phyloP scores from a whole-genome alignment of 225 moss, liverwort and hornwort species.

The Neckera pumila region DNA sequence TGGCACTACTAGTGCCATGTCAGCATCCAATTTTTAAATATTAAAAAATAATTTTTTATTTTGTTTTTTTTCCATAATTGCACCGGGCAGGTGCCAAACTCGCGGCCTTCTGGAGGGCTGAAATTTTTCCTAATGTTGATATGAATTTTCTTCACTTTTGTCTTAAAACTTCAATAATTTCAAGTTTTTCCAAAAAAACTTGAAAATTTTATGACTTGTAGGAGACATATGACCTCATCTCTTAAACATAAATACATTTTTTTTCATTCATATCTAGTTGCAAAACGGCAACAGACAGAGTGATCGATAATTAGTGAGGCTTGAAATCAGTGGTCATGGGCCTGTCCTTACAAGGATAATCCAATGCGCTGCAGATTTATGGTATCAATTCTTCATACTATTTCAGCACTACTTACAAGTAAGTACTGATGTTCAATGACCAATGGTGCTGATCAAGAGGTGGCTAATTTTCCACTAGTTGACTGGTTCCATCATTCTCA shows the following conservation, averaged over 20 bases:
- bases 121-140: no score
- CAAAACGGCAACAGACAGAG: neutral
- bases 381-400: neutral
- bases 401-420: no score
- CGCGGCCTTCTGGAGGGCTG: no score
- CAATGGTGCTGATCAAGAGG: neutral
- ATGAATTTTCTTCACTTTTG: neutral
- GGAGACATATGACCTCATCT: no score
- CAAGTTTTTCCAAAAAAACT: no score
- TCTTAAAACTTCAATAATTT: neutral
- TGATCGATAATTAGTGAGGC: no score
- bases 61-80: no score
- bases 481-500: neutral
- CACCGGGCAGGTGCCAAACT: no score
- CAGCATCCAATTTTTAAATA: no score
- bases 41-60: no score
- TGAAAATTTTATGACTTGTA: neutral
- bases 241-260: neutral
- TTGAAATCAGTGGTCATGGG: neutral
- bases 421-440: neutral
- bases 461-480: neutral
- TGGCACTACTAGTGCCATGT: no score
- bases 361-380: neutral
- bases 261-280: neutral
- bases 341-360: neutral